Base-by-base conservation (phyloP, 2,329 filamentous ascomycete species). In the Apiospora hydei region DNA sequence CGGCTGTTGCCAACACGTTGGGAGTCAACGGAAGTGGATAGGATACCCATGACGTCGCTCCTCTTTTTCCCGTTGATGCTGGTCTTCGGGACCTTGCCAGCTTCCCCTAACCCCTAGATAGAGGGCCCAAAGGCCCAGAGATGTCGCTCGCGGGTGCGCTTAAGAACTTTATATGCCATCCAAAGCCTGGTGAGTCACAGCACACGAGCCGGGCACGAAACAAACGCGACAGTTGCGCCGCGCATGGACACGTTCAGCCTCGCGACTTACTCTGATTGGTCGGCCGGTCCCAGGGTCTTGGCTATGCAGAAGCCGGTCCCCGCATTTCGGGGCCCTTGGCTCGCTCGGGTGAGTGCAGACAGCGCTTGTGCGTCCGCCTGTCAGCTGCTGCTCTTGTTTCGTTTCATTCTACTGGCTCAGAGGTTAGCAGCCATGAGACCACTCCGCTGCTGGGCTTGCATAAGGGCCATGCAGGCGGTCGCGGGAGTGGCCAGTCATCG, bases 401-500 rank as follows among this genome's bases (percentile, higher is more conserved):
- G 73, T 73, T 71, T 71, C 69, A 70, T 75, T 76, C 75, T 73
- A 80, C 78, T 81, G 79, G 79, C 74, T 77, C 68, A 67, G 47
- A 76, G 26, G 49, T 30, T 71, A 69, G 70, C 64, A 72, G 57
- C 75, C 74, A 76, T 78, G 79, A 80, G 77, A 79, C 79, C 68
- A 75, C 72, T 76, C 57, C 34, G 57, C 57, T 41, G 57, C 34
- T 64, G 34, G 57, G 57, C 76, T 71, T 73, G 72, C 72, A 73
- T 73, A 72, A 49, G 68, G 69, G 73, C 72, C 73, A 73, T 80
- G 79, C 77, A 74, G 64, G 75, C 72, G 74, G 74, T 67, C 75
- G 73, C 64, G 69, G 53, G 68, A 71, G 72, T 73, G 77, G 75
- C 79, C 79, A 81, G 70, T 80, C 78, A 81, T 74, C 73, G 76